Evolutionary conservation across 2,329 filamentous ascomycete genomes (phyloP).

Genomic region (Fusarium zealandicum): DNA sequence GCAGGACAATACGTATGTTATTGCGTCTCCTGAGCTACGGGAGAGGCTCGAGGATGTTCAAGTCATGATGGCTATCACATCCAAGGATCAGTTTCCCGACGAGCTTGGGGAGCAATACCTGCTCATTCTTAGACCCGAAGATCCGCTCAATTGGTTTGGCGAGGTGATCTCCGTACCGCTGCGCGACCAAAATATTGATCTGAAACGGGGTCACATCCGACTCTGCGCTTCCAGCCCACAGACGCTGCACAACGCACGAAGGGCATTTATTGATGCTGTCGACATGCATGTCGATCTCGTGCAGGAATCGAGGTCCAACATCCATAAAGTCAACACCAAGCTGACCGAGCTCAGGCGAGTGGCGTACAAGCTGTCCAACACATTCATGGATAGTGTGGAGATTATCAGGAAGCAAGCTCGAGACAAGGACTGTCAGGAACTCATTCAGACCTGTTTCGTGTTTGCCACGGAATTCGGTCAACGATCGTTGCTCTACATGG

Average conservation of each 20-base stretch:
- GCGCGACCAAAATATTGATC: slow-evolving; percentile 79
- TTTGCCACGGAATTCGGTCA: slow-evolving; percentile 99
- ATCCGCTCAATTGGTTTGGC: slow-evolving; percentile 81
- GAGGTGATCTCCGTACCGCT: slow-evolving; percentile 74
- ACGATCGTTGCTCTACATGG: slow-evolving; percentile 92
- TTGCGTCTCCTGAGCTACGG: slow-evolving; percentile 82
- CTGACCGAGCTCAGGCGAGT: slow-evolving; percentile 95
- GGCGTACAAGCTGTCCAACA: slow-evolving; percentile 94
- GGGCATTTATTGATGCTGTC: slow-evolving; percentile 77
- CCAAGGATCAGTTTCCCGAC: slow-evolving; percentile 65
- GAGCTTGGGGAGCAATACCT: slow-evolving; percentile 80
- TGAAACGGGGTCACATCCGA: slow-evolving; percentile 85
- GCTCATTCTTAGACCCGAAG: slow-evolving; percentile 83
- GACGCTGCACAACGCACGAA: slow-evolving; percentile 78
- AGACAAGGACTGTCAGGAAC: slow-evolving; percentile 87
- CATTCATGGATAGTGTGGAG: slow-evolving; percentile 98
- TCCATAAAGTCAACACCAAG: slow-evolving; percentile 89
- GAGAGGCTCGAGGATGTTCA: slow-evolving; percentile 83
- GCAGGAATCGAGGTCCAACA: slow-evolving; percentile 90
- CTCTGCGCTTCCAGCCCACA: slow-evolving; percentile 89
- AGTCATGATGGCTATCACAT: slow-evolving; percentile 77
- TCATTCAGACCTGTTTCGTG: slow-evolving; percentile 97
- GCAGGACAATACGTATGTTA: slow-evolving; percentile 78
- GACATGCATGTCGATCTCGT: slow-evolving; percentile 87
- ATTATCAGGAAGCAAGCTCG: slow-evolving; percentile 86